These are phyloP conservation scores for Stemphylium beticola DNA, from an alignment of 2,329 filamentous ascomycete species.

Conservation along the genomic window DNA sequence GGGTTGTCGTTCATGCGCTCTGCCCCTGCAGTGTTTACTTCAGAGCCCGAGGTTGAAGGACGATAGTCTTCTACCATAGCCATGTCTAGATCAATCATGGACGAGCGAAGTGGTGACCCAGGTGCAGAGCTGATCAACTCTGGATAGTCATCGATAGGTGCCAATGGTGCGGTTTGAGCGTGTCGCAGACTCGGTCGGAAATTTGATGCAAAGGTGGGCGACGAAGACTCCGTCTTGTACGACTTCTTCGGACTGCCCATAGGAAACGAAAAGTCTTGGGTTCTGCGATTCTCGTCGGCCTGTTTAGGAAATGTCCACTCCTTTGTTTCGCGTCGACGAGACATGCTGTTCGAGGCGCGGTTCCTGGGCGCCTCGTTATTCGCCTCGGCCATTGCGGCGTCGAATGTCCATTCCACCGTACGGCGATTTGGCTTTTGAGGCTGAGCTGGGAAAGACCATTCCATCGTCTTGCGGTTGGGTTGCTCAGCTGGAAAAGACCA, in stretches of 20 bases:
- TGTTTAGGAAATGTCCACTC: constrained; percentile 38
- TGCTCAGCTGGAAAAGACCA: constrained; percentile 53
- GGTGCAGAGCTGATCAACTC: constrained; percentile 41
- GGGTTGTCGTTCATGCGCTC: constrained; percentile 55
- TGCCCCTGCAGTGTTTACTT: constrained; percentile 44
- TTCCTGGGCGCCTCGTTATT: constrained; percentile 41
- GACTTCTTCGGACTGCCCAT: constrained; percentile 32
- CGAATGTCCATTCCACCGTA: constrained; percentile 58
- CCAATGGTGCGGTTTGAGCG: constrained; percentile 50
- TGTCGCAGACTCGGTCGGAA: constrained; percentile 52
- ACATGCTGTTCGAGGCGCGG: constrained; percentile 37
- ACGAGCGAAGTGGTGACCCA: constrained; percentile 45
- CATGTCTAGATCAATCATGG: constrained; percentile 54
- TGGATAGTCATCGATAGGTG: constrained; percentile 48
- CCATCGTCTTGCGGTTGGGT: constrained; percentile 54
- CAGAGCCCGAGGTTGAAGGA: constrained; percentile 52
- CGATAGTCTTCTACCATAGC: constrained; percentile 51
- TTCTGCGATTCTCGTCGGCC: constrained; percentile 37
- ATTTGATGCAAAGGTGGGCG: constrained; percentile 39
- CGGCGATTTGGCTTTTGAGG: constrained; percentile 48
- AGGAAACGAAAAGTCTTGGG: constrained; percentile 46
- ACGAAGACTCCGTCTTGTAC: constrained; percentile 28
- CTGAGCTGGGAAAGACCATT: constrained; percentile 58
- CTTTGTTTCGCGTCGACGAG: constrained; percentile 42
- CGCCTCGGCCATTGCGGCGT: constrained; percentile 51